These are phyloP conservation scores for Trichophaea hybrida DNA, from an alignment of 2,329 filamentous ascomycete genomes.

Conservation along the genomic window DNA sequence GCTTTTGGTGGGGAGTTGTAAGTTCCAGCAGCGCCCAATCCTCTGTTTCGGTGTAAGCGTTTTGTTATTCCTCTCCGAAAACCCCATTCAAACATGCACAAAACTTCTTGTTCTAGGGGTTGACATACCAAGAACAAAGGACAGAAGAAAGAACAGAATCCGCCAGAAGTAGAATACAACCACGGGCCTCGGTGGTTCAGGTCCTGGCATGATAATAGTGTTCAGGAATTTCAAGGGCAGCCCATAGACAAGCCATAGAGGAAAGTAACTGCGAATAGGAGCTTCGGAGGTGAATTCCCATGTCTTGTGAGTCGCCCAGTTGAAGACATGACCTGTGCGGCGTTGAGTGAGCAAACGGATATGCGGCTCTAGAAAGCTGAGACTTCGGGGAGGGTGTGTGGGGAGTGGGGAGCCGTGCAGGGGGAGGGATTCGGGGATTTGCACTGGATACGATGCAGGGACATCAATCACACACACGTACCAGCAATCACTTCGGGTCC, in stretches of 20 bases:
- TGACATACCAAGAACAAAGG: slow-evolving; percentile 57
- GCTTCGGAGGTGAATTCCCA: slow-evolving; percentile 89
- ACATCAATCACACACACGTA: slow-evolving; percentile 36
- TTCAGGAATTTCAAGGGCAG: slow-evolving; percentile 83
- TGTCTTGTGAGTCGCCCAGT: slow-evolving; percentile 74
- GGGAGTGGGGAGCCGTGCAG: not conserved
- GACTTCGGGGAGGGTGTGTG: not conserved
- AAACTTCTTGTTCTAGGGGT: not conserved
- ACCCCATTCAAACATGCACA: not conserved
- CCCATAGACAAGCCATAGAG: slow-evolving; percentile 89
- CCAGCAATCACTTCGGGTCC: slow-evolving; percentile 93
- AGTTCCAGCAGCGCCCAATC: slow-evolving; percentile 96
- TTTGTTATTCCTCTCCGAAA: too few relatives aligned
- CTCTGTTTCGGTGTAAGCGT: slow-evolving; percentile 36
- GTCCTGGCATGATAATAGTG: slow-evolving; percentile 86
- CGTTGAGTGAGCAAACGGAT: not conserved
- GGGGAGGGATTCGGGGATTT: not conserved
- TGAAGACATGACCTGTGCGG: slow-evolving; percentile 68
- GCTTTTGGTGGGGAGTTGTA: slow-evolving; percentile 54
- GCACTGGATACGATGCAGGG: not conserved
- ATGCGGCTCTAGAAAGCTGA: not conserved
- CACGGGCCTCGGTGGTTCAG: slow-evolving; percentile 58
- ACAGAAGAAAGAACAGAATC: slow-evolving; percentile 81
- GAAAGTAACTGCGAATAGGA: slow-evolving; percentile 90
- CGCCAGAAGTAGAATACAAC: slow-evolving; percentile 81